Conservation (phyloP, 1,139 yeast species). For the Blastobotrys indianensis region DNA sequence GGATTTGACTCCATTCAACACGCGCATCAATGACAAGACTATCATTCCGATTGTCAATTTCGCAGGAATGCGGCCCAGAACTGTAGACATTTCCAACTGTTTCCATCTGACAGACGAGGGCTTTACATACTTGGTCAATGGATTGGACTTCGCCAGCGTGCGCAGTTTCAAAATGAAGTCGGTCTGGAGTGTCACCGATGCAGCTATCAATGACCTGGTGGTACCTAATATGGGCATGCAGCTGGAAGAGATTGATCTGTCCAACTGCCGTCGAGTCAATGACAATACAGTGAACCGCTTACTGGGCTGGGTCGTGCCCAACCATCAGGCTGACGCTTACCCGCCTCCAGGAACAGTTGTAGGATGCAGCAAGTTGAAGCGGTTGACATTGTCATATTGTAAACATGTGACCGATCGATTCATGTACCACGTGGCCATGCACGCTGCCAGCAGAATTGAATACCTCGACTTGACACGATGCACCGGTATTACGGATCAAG, state of each 20-base stretch:
- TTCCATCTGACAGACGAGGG: conserved; percentile 74
- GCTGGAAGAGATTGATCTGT: conserved; percentile 55
- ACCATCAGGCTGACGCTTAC: conserved; percentile 3
- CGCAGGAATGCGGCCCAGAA: conserved; percentile 61
- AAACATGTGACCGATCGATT: conserved; percentile 64
- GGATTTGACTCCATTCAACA: conserved; percentile 57
- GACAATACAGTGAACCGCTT: conserved; percentile 65
- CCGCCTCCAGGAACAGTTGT: conserved; percentile 25
- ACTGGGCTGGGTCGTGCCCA: conserved; percentile 45
- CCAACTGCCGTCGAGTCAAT: conserved; percentile 67
- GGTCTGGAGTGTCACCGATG: conserved; percentile 72
- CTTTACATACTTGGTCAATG: conserved; percentile 62
- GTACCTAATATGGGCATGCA: conserved; percentile 57
- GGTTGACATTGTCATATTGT: conserved; percentile 60
- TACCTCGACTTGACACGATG: conserved; percentile 64
- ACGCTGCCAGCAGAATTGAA: conserved; percentile 51
- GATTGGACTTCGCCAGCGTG: conserved; percentile 60
- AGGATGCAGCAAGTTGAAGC: conserved; percentile 56
- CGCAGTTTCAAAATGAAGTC: conserved; percentile 54
- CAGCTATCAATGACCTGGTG: conserved; percentile 74
- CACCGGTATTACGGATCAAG: conserved; percentile 69
- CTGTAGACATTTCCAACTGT: conserved; percentile 62
- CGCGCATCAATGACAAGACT: conserved; percentile 52
- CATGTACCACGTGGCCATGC: conserved; percentile 56
- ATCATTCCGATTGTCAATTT: conserved; percentile 57